Percentiles rank a stretch among this genome's conserved stretches.
These are phyloP conservation scores for Fusarium redolens DNA, from an alignment of 2,329 filamentous ascomycete genomes.

Conservation along the genomic window DNA sequence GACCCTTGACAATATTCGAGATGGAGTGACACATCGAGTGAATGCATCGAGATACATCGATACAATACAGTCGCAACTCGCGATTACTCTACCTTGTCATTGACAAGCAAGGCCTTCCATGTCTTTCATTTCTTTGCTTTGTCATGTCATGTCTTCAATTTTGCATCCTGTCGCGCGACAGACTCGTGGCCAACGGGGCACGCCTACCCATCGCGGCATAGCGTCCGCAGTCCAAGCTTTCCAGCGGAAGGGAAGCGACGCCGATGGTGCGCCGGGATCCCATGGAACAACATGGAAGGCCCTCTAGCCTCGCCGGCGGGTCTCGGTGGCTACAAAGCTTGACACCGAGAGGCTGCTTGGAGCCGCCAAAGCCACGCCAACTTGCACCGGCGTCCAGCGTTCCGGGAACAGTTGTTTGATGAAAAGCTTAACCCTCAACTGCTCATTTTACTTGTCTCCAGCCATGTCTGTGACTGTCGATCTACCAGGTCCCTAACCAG, in stretches of 20 bases:
- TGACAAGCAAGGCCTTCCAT: background rate
- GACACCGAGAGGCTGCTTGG: conserved; percentile 22
- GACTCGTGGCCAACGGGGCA: conserved; percentile 40
- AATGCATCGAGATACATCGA: conserved; percentile 20
- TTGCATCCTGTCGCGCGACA: conserved; percentile 14
- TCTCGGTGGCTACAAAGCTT: conserved; percentile 24
- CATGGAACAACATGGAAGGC: conserved; percentile 43
- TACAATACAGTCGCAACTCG: background rate
- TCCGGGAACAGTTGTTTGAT: conserved; percentile 29
- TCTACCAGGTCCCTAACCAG: conserved; percentile 23
- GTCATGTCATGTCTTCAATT: conserved; percentile 6
- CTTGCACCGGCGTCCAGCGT: conserved; percentile 36
- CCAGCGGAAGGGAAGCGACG: conserved; percentile 44
- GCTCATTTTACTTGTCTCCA: conserved; percentile 40
- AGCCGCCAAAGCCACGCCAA: conserved; percentile 22
- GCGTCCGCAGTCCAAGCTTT: conserved; percentile 37
- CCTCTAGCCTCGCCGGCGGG: conserved; percentile 29
- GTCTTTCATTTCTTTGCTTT: conserved; percentile 8
- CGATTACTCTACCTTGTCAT: background rate
- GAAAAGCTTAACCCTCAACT: conserved; percentile 36
- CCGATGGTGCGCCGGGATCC: conserved; percentile 30
- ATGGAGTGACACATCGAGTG: conserved; percentile 23
- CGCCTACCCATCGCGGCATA: conserved; percentile 39
- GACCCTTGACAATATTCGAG: conserved; percentile 12
- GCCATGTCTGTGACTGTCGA: conserved; percentile 19